These are phyloP conservation scores for Lactarius sp. DNA, from an alignment of 768 basidiomycete genomes.

Conservation along the genomic window DNA sequence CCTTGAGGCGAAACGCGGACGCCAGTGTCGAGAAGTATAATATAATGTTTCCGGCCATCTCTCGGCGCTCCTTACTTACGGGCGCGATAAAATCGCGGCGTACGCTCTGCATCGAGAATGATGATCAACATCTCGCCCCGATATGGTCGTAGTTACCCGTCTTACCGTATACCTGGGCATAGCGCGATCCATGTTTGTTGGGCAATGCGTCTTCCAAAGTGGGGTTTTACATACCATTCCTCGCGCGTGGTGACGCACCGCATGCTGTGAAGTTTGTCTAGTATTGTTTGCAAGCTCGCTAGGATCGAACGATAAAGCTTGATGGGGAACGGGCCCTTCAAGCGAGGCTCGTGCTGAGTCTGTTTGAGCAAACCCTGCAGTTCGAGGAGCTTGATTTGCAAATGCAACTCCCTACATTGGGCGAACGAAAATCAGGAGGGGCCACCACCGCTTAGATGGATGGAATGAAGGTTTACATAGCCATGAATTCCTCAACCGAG, in stretches of 20 bases:
- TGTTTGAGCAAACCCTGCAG: slow-evolving; percentile 82
- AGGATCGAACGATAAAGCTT: slow-evolving; percentile 77
- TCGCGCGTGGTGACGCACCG: slow-evolving; percentile 94
- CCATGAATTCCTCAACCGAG: slow-evolving; percentile 84
- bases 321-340: slow-evolving; percentile 94
- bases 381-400: slow-evolving; percentile 87
- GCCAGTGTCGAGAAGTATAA: slow-evolving; percentile 81
- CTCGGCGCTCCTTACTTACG: slow-evolving; percentile 81
- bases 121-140: not conserved
- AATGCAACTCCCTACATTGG: slow-evolving; percentile 77
- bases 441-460: not conserved
- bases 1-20: slow-evolving; percentile 76
- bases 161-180: slow-evolving; percentile 61
- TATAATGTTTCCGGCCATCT: slow-evolving; percentile 95
- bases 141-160: slow-evolving; percentile 25
- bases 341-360: slow-evolving; percentile 86
- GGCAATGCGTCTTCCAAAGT: not conserved
- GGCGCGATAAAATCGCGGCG: slow-evolving; percentile 85
- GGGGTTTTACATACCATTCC: slow-evolving; percentile 62
- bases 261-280: slow-evolving; percentile 92
- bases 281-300: slow-evolving; percentile 75
- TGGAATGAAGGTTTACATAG: slow-evolving; percentile 53
- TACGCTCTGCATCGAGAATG: slow-evolving; percentile 52
- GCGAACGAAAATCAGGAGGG: not conserved
- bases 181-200: not conserved